Base-by-base conservation (phyloP, 106 monocot species). In the Dioscorea dumetorum region DNA sequence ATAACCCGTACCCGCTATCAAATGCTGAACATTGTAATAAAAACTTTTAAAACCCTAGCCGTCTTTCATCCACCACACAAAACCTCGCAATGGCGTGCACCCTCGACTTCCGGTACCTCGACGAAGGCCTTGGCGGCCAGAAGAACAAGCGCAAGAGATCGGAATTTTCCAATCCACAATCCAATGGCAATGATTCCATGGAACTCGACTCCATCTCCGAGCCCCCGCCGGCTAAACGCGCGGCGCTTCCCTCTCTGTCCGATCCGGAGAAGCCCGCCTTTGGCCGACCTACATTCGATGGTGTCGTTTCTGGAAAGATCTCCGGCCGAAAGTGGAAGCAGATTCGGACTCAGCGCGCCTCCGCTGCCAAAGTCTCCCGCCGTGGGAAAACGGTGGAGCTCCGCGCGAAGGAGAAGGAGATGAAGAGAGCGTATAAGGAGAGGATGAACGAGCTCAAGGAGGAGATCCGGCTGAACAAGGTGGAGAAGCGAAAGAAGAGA, bases 251-350 rank as follows among this genome's bases (percentile, higher is more conserved):
- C 4, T 95, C 95, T 53, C 65, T 31, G 8, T 60, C 69, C 9
- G 81, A 95, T 49, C 91, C 91, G 0, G 67, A 85, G 56, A 82
- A 81, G 53, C 95, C 91, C 10, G 57, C 74, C 52, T 69, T 89
- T 62, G 88, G 88, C 2, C 78, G 74, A 15, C 88, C 91, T 41
- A 86, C 85, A 28, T 95, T 87, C 79, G 95, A 91, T 63, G 91
- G 95, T 15, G 81, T 88, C 62, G 84, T 95, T 67, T 91, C 91
- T 34, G 91, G 91, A 1, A 74, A 60, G 53, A 80, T 87, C 61
- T 97, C 95, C 24, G 95, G 95, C 6, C 86, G 95, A 33, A 85
- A 81, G 66, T 97, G 97, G 97, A 97, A 97, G 86, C 86, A 97
- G 63, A 58, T 76, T 4, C 88, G 97, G 12, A 50, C 74, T 19